phyloP scores from a whole-genome alignment of 1,284 basidiomycete species.

The Fomitopsis schrenkii region DNA sequence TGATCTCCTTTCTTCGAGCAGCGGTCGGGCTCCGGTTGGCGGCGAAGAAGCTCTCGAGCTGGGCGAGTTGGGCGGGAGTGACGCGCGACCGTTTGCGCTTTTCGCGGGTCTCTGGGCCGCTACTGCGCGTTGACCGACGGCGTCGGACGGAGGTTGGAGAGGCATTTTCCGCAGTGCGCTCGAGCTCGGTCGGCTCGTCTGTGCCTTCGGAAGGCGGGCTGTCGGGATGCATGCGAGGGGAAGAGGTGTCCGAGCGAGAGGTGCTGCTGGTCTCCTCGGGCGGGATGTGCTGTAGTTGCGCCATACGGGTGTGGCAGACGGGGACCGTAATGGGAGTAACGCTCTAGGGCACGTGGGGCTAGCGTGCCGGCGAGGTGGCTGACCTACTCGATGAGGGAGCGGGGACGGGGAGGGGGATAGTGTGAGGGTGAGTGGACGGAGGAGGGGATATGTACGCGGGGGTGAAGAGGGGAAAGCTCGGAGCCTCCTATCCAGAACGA shows the following conservation, averaged over 20 bases:
- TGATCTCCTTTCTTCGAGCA: slow-evolving; percentile 66
- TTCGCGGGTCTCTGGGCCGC: slow-evolving; percentile 35
- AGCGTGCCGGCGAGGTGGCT: too few species aligned
- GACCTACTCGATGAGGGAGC: background rate
- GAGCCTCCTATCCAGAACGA: background rate
- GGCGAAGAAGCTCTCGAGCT: slow-evolving; percentile 67
- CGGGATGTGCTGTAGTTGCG: background rate
- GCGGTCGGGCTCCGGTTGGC: slow-evolving; percentile 69
- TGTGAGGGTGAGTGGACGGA: background rate
- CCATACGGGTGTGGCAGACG: background rate
- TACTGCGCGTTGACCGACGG: background rate
- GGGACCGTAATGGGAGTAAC: background rate
- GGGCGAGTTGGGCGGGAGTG: slow-evolving; percentile 69
- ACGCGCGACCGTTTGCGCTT: slow-evolving; percentile 76
- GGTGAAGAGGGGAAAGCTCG: background rate
- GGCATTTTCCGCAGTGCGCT: background rate
- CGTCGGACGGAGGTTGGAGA: background rate
- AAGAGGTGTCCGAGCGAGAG: background rate
- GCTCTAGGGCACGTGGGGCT: background rate
- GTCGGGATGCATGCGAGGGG: background rate
- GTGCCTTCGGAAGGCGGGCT: background rate
- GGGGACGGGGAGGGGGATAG: background rate
- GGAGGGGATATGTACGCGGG: too few species aligned
- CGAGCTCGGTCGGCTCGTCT: background rate
- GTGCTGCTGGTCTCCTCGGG: background rate